Conservation (phyloP, 805 yeast species). For the Cephaloascus fragrans region DNA sequence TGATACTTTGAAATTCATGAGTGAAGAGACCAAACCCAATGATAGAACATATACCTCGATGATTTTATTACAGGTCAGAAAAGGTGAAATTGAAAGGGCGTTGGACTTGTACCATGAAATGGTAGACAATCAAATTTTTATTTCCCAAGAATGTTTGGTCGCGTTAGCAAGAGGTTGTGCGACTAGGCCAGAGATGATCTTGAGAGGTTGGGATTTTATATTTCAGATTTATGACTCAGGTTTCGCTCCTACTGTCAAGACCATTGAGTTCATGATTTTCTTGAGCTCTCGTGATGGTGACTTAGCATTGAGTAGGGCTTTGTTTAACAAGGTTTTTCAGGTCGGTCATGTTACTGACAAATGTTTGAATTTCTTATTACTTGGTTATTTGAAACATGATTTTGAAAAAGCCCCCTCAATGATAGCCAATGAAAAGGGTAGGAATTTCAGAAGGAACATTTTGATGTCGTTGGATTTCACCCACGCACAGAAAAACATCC, state of each 20-base stretch:
- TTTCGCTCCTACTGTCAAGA: slow-evolving; percentile 32
- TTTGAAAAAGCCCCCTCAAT: slow-evolving; percentile 15
- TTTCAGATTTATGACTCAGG: slow-evolving; percentile 45
- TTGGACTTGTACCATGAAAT: slow-evolving; percentile 71
- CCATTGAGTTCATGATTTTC: slow-evolving; percentile 62
- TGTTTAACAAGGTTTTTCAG: slow-evolving; percentile 38
- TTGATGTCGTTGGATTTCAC: slow-evolving; percentile 5
- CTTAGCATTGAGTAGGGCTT: slow-evolving; percentile 56
- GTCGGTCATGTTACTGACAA: slow-evolving; percentile 16
- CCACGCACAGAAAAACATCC: slow-evolving; percentile 31
- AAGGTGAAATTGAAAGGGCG: slow-evolving; percentile 61
- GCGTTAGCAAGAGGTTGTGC: slow-evolving; percentile 65
- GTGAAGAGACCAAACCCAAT: slow-evolving; percentile 59
- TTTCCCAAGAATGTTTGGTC: slow-evolving; percentile 30
- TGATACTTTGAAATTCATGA: slow-evolving; percentile 76
- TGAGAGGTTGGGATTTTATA: slow-evolving; percentile 72
- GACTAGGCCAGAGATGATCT: slow-evolving; percentile 31
- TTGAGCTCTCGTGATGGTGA: slow-evolving; percentile 80
- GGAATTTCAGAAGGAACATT: slow-evolving; percentile 28
- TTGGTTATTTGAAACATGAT: slow-evolving; percentile 35
- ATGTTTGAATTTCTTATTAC: slow-evolving; percentile 34
- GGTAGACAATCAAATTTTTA: slow-evolving; percentile 20
- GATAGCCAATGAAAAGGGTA: slow-evolving; percentile 25
- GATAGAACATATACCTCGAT: slow-evolving; percentile 59
- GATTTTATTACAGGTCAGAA: slow-evolving; percentile 54